A percentile compares a stretch with the other conserved stretches of the same genome.
Conservation (phyloP, 139 green algal species). For the Tetraselmis chui region DNA sequence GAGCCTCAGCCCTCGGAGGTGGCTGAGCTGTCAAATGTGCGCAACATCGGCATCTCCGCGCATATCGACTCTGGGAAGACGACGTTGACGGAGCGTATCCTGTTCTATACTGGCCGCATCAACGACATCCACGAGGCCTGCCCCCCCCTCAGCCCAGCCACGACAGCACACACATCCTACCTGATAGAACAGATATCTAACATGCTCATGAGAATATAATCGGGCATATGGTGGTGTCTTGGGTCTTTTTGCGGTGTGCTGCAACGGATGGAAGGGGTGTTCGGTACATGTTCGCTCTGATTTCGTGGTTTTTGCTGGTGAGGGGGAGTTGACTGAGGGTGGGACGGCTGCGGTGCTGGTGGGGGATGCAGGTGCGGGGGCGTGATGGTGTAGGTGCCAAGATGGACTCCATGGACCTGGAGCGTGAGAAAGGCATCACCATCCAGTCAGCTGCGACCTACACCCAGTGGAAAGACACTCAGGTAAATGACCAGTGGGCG, state of each 20-base stretch:
- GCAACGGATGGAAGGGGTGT: too few relatives aligned
- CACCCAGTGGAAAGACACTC: conserved; percentile 83
- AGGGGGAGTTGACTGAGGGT: not conserved
- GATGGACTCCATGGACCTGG: conserved; percentile 98
- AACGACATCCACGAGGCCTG: conserved; percentile 96
- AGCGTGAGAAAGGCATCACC: conserved; percentile 99
- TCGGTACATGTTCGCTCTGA: too few relatives aligned
- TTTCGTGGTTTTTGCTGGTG: not conserved
- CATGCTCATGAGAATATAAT: too few relatives aligned
- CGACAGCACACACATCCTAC: too few relatives aligned
- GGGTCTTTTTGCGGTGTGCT: too few relatives aligned
- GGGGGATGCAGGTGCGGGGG: conserved; percentile 80
- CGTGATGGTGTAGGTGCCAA: conserved; percentile 97
- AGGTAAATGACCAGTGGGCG: conserved; percentile 1
- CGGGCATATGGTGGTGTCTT: too few relatives aligned
- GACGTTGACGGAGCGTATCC: conserved; percentile 94
- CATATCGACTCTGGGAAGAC: conserved; percentile 99
- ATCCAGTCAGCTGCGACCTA: conserved; percentile 94
- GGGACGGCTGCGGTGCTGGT: too few relatives aligned
- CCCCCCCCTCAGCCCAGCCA: too few relatives aligned
- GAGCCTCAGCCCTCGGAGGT: conserved; percentile 14
- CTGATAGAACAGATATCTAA: too few relatives aligned
- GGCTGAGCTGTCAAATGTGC: conserved; percentile 37
- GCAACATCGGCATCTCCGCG: conserved; percentile 97
- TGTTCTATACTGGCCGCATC: conserved; percentile 98